A percentile compares a stretch with the other conserved stretches of the same genome.
Evolutionary conservation across 306 rosid genomes (phyloP).

Genomic region (Cucurbita ficifolia): DNA sequence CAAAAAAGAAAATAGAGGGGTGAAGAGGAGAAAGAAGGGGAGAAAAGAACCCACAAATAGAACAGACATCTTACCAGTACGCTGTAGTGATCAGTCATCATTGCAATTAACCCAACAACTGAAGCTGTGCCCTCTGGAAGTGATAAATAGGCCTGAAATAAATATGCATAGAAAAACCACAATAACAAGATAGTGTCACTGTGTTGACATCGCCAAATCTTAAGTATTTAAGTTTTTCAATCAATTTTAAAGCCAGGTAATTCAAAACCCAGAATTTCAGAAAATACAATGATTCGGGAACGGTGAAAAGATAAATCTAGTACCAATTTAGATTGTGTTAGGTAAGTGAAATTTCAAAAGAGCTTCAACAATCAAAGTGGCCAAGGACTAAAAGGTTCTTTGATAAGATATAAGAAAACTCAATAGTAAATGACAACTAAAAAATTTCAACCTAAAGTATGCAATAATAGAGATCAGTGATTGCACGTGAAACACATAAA

Average conservation of each 20-base stretch:
- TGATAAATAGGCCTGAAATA: conserved; percentile 82
- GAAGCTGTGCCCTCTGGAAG: conserved; percentile 99
- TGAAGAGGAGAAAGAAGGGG: background rate
- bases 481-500: background rate
- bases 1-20: background rate
- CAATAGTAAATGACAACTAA: background rate
- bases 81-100: conserved; percentile 89
- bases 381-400: background rate
- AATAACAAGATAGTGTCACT: conserved; percentile 2
- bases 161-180: conserved; percentile 12
- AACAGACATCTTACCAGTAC: conserved; percentile 50
- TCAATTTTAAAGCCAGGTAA: background rate
- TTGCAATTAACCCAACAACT: conserved; percentile 79
- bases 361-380: background rate
- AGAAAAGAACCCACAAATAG: background rate
- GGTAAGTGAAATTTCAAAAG: background rate
- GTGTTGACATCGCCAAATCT: background rate
- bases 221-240: background rate
- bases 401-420: background rate
- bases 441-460: background rate
- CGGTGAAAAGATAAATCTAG: background rate
- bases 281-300: background rate
- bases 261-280: background rate
- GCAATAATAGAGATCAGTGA: background rate
- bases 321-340: background rate